Percentiles rank a stretch among this genome's conserved stretches.
Evolutionary conservation across 2,329 filamentous ascomycete genomes (phyloP).

Genomic region (Phialophora expanda): DNA sequence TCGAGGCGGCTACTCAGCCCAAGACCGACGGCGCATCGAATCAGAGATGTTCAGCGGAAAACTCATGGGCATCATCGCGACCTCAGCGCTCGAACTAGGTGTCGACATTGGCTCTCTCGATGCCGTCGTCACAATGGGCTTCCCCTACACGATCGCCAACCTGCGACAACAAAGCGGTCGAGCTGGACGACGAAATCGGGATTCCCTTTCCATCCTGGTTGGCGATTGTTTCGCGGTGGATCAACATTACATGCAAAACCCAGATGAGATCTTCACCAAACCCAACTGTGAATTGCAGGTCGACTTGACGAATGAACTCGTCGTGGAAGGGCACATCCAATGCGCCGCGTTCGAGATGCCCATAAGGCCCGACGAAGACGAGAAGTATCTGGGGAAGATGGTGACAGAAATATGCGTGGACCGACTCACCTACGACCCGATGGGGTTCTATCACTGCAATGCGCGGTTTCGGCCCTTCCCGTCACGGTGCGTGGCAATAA

Average conservation of each 20-base stretch:
- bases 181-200: slow-evolving; percentile 88
- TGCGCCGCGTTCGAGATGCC: slow-evolving; percentile 96
- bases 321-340: slow-evolving; percentile 91
- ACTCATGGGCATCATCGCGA: slow-evolving; percentile 89
- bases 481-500: slow-evolving; percentile 81
- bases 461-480: slow-evolving; percentile 85
- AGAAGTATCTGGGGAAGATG: slow-evolving; percentile 76
- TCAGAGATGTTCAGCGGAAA: slow-evolving; percentile 97
- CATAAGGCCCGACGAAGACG: slow-evolving; percentile 76
- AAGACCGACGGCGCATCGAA: slow-evolving; percentile 87
- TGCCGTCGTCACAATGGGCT: slow-evolving; percentile 90
- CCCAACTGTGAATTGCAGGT: slow-evolving; percentile 89
- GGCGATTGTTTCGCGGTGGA: slow-evolving; percentile 90
- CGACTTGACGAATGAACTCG: slow-evolving; percentile 87
- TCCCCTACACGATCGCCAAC: slow-evolving; percentile 94
- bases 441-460: slow-evolving; percentile 89
- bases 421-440: slow-evolving; percentile 72
- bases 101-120: slow-evolving; percentile 95
- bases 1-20: slow-evolving; percentile 89
- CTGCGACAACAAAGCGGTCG: slow-evolving; percentile 92
- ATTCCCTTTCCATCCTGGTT: slow-evolving; percentile 86
- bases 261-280: slow-evolving; percentile 86
- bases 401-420: slow-evolving; percentile 73
- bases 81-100: slow-evolving; percentile 88
- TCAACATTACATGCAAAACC: slow-evolving; percentile 96